Conservation (phyloP, 73 alveolate species). For the Symbiodinium pilosum region DNA sequence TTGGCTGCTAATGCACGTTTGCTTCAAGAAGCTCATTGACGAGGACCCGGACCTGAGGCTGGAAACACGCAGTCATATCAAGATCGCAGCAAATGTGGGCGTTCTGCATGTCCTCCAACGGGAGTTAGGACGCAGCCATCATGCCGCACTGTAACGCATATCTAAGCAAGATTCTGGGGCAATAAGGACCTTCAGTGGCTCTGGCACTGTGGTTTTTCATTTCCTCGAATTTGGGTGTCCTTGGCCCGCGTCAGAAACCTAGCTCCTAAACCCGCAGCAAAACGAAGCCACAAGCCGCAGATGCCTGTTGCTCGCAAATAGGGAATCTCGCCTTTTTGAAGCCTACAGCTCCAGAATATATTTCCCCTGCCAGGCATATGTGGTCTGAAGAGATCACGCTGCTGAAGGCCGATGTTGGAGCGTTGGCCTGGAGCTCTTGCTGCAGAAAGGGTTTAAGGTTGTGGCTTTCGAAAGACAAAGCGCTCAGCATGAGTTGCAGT, state of each 20-base stretch:
- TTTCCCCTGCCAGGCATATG: constrained; percentile 18
- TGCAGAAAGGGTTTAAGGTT: not conserved
- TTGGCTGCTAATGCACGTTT: constrained; percentile 82
- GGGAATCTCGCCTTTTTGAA: too few relatives aligned
- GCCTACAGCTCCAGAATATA: too few relatives aligned
- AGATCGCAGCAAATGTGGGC: too few relatives aligned
- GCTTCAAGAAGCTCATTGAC: constrained; percentile 90
- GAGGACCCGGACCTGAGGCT: constrained; percentile 27
- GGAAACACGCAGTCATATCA: not conserved
- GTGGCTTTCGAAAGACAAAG: too few relatives aligned
- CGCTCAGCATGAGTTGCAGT: too few relatives aligned
- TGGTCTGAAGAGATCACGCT: constrained; percentile 75
- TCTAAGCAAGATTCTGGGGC: not conserved
- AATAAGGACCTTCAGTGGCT: not conserved
- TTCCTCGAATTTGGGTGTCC: not conserved
- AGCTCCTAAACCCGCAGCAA: too few relatives aligned
- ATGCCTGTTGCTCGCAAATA: too few relatives aligned
- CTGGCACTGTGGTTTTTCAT: not conserved
- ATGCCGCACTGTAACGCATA: too few relatives aligned
- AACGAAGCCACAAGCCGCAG: too few relatives aligned
- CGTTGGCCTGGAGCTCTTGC: constrained; percentile 33
- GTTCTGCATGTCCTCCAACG: too few relatives aligned
- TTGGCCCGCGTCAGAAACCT: too few relatives aligned
- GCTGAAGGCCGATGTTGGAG: constrained; percentile 69
- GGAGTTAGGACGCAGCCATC: too few relatives aligned